Base-by-base conservation (phyloP, 768 basidiomycete genomes). In the Agaricus sinodeliciosus region DNA sequence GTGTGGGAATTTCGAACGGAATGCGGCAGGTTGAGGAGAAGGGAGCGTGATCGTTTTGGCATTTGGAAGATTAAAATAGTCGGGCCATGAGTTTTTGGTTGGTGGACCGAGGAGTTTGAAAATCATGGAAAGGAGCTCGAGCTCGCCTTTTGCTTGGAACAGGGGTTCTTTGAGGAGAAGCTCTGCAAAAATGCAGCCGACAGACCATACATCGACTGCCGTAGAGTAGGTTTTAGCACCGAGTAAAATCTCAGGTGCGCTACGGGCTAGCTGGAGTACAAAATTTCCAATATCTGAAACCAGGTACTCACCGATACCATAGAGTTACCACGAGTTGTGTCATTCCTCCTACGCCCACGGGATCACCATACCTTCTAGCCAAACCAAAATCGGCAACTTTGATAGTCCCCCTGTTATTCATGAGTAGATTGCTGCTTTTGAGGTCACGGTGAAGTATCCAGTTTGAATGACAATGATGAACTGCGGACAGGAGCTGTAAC, bases 341-440 rank as follows among this genome's bases (percentile, higher is more conserved):
- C 80, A 99, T 83, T 27, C 94, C 93, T n/a, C 91, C 90, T 4
- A 93, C 85, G 18, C 95, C 94, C 9, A 97, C 80, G 9, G 96
- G 96, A 66, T 98, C 96, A 15, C 96, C 96, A 63, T 92, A 99
- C 48, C 94, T 82, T 61, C 96, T 75, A 13, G 96, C 96, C 26
- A 98, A 81, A 4, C 96, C 96, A 66, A 98, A 99, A 68, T 99
- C 96, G 12, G 96, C 96, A 5, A 99, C 94, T 64, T 98, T 98
- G 70, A 99, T 94, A 35, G 90, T 94, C 1, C 96, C 96, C 7
- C 96, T 85, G 65, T 99, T 99, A 68, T 98, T 99, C 95, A 99
- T 95, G 43, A 99, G 78, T 34, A 99, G 69, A 65, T 99, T 99
- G 62, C 92, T 94, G 16, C 96, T 98, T 68, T 99, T 99, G 55